Conservation (phyloP, 1,284 basidiomycete species). For the Volvariella volvacea region DNA sequence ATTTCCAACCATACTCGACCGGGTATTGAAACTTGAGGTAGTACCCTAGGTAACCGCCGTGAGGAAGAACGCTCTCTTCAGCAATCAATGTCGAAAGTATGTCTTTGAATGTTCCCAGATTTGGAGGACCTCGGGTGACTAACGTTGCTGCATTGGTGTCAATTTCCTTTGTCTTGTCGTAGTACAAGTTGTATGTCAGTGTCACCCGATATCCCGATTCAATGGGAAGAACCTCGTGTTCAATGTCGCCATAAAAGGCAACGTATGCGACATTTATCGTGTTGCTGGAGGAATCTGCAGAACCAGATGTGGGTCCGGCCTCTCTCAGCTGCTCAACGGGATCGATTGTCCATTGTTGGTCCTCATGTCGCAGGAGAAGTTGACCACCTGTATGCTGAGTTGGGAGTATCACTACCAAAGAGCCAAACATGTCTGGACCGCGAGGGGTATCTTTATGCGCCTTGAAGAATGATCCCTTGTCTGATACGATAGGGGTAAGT, state of each 20-base stretch:
- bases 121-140: too few species aligned
- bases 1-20: slow-evolving; percentile 6
- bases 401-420: slow-evolving; percentile 37
- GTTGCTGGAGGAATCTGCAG: slow-evolving; percentile 2
- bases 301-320: slow-evolving; percentile 2
- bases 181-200: slow-evolving; percentile 34
- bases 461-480: too few species aligned
- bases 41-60: slow-evolving; percentile 29
- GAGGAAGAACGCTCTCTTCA: slow-evolving; percentile 21
- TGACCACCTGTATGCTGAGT: slow-evolving; percentile 33
- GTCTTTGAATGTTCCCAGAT: slow-evolving; percentile 9
- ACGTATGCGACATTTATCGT: slow-evolving; percentile 22
- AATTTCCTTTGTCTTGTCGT: slow-evolving; percentile 9
- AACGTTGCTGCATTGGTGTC: too few species aligned
- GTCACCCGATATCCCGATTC: slow-evolving; percentile 33
- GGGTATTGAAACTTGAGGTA: slow-evolving; percentile 32
- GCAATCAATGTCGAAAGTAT: slow-evolving; percentile 16
- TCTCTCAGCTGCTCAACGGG: slow-evolving; percentile 10
- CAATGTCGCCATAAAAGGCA: slow-evolving; percentile 36
- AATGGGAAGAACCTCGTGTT: slow-evolving; percentile 37
- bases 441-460: slow-evolving; percentile 34
- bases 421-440: slow-evolving; percentile 30
- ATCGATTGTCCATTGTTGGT: slow-evolving; percentile 18
- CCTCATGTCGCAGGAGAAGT: slow-evolving; percentile 26
- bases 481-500: slow-evolving; percentile 15